Percentiles rank a stretch among this genome's conserved stretches.
Evolutionary conservation across 108 stramenopile genomes (phyloP).

Genomic region (Pseudonitzschia multiseries): DNA sequence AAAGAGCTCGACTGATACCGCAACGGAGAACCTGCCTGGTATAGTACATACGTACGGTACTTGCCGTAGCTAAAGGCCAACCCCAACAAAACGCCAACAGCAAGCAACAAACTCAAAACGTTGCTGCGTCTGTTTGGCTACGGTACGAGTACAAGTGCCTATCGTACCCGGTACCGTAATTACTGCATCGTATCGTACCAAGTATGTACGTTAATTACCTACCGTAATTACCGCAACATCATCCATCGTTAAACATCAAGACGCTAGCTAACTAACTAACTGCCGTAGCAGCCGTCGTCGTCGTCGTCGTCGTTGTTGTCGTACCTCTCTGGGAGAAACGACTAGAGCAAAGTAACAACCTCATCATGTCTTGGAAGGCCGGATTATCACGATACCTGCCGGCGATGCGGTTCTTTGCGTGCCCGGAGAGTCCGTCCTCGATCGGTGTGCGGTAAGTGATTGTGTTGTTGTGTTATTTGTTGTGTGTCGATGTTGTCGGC

Average conservation of each 20-base stretch:
- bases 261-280: neutral
- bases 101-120: too few relatives aligned
- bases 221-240: neutral
- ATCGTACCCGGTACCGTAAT: neutral
- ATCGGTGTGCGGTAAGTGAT: constrained; percentile 78
- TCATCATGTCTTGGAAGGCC: constrained; percentile 87
- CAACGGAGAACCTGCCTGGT: too few relatives aligned
- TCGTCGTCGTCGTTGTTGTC: too few relatives aligned
- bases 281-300: neutral
- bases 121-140: too few relatives aligned
- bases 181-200: too few relatives aligned
- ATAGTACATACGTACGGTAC: too few relatives aligned
- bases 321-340: too few relatives aligned
- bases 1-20: too few relatives aligned
- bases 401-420: constrained; percentile 81
- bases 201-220: too few relatives aligned
- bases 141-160: too few relatives aligned
- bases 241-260: neutral
- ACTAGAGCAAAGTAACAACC: neutral
- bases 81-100: too few relatives aligned
- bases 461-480: neutral
- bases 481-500: neutral
- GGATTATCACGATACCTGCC: constrained; percentile 77
- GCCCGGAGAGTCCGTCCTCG: constrained; percentile 82
- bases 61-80: too few relatives aligned